Conservation (phyloP, 345 rosid genomes). For the Ceriops zippeliana region DNA sequence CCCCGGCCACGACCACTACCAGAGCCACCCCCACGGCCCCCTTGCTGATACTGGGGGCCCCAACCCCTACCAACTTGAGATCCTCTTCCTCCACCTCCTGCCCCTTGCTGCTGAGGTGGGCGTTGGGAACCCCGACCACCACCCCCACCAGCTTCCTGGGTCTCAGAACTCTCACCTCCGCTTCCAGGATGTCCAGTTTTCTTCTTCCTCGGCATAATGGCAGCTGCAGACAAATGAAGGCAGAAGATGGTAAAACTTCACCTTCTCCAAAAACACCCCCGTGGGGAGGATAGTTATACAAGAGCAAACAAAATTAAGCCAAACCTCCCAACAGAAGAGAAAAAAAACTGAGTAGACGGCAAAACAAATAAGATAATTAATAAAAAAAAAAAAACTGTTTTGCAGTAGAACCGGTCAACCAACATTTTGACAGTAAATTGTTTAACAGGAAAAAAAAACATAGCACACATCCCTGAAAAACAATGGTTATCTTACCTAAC, state of each 20-base stretch:
- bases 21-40: constrained; percentile 45
- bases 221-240: constrained; percentile 15
- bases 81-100: constrained; percentile 25
- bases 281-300: too few relatives aligned
- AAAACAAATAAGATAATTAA: too few relatives aligned
- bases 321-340: too few relatives aligned
- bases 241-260: neutral
- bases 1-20: constrained; percentile 49
- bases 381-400: too few relatives aligned
- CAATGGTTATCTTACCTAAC: too few relatives aligned
- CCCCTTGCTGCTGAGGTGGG: constrained; percentile 44
- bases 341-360: too few relatives aligned
- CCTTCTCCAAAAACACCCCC: neutral
- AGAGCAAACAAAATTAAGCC: neutral
- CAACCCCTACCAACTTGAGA: constrained; percentile 57
- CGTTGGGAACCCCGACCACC: constrained; percentile 53
- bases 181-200: constrained; percentile 50
- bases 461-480: too few relatives aligned
- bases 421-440: too few relatives aligned
- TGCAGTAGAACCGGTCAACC: too few relatives aligned
- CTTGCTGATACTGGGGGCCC: constrained; percentile 60
- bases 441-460: too few relatives aligned
- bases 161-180: constrained; percentile 67
- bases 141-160: constrained; percentile 46
- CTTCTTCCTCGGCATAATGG: constrained; percentile 72